These are phyloP conservation scores for Cucurbitaria berberidis DNA, from an alignment of 2,329 filamentous ascomycete species.

Conservation along the genomic window DNA sequence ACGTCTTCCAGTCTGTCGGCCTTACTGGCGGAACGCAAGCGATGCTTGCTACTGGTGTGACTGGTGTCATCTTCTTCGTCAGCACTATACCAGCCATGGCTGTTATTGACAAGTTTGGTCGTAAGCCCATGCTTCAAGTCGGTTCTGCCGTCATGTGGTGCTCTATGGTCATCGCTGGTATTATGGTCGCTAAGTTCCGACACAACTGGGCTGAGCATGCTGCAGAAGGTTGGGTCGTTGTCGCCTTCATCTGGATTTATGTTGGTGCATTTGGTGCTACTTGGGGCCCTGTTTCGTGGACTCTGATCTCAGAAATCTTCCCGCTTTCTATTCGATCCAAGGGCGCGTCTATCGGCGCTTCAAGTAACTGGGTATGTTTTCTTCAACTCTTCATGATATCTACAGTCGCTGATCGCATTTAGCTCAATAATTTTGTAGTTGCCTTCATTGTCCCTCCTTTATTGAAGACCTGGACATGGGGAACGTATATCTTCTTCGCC, in stretches of 20 bases:
- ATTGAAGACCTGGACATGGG: conserved; percentile 42
- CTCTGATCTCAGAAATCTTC: conserved; percentile 43
- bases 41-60: conserved; percentile 67
- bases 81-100: conserved; percentile 63
- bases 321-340: conserved; percentile 48
- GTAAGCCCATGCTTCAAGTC: conserved; percentile 61
- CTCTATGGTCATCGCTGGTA: conserved; percentile 40
- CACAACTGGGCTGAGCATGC: conserved; percentile 31
- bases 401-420: neutral
- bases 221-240: conserved; percentile 35
- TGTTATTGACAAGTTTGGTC: conserved; percentile 64
- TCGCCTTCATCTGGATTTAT: conserved; percentile 42
- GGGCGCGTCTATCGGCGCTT: conserved; percentile 45
- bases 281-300: conserved; percentile 40
- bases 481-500: conserved; percentile 50
- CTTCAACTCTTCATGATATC: neutral
- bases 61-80: conserved; percentile 64
- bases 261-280: conserved; percentile 37
- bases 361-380: conserved; percentile 45
- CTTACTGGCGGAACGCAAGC: conserved; percentile 59
- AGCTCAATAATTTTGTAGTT: conserved; percentile 49
- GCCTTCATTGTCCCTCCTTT: conserved; percentile 44
- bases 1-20: conserved; percentile 66
- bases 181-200: conserved; percentile 37
- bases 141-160: conserved; percentile 51